Conservation (phyloP, 805 yeast species). For the Saturnispora dispora region DNA sequence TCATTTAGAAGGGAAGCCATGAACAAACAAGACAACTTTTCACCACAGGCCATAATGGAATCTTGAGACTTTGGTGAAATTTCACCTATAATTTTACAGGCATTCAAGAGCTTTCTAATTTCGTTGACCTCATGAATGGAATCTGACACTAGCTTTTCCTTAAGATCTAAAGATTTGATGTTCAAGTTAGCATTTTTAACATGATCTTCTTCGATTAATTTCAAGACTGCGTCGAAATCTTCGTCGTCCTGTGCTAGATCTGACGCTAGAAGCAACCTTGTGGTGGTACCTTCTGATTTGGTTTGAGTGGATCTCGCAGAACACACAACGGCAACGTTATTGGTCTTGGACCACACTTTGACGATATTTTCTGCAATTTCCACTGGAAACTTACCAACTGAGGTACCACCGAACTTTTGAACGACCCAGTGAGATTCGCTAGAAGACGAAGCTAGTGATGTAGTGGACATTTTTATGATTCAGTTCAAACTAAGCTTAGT, state of each 20-base stretch:
- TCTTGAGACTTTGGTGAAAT: slow-evolving; percentile 83
- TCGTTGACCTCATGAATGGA: slow-evolving; percentile 58
- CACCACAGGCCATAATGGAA: slow-evolving; percentile 87
- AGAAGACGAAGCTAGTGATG: slow-evolving; percentile 20
- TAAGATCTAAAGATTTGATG: slow-evolving; percentile 39
- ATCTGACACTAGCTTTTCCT: slow-evolving; percentile 44
- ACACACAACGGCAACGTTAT: slow-evolving; percentile 87
- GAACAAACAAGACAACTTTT: slow-evolving; percentile 81
- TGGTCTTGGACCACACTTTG: slow-evolving; percentile 46
- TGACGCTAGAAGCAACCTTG: slow-evolving; percentile 75
- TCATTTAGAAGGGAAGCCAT: slow-evolving; percentile 82
- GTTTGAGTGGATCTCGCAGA: slow-evolving; percentile 89
- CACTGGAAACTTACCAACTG: slow-evolving; percentile 89
- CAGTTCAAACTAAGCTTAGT: background rate
- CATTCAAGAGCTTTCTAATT: slow-evolving; percentile 65
- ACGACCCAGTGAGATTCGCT: slow-evolving; percentile 51
- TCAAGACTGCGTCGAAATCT: slow-evolving; percentile 44
- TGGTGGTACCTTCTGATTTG: slow-evolving; percentile 92
- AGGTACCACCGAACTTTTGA: slow-evolving; percentile 96
- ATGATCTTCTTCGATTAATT: slow-evolving; percentile 73
- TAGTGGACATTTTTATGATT: slow-evolving; percentile 9
- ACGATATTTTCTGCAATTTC: slow-evolving; percentile 81
- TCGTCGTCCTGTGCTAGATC: slow-evolving; percentile 57
- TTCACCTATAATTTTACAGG: slow-evolving; percentile 88
- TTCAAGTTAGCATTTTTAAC: slow-evolving; percentile 53